These are phyloP conservation scores for Aspergillus awamori DNA, from an alignment of 2,329 filamentous ascomycete genomes.

Conservation along the genomic window DNA sequence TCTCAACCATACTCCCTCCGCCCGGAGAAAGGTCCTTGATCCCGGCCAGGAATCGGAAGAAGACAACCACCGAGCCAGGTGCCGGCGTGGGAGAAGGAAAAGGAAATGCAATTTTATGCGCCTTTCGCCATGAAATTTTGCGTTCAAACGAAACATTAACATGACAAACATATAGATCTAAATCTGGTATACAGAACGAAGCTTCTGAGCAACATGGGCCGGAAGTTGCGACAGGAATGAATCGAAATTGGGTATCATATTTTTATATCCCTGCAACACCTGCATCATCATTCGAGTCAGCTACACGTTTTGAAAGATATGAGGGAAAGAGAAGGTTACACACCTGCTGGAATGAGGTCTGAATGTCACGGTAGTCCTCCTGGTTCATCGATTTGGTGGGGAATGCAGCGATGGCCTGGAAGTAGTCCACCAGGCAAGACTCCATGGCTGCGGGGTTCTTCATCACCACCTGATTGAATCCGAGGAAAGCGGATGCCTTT, in stretches of 20 bases:
- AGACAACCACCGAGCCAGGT: neutral
- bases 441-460: slow-evolving; percentile 93
- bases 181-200: slow-evolving; percentile 47
- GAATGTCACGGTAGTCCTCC: slow-evolving; percentile 62
- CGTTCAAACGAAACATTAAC: slow-evolving; percentile 23
- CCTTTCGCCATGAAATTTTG: slow-evolving; percentile 25
- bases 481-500: slow-evolving; percentile 90
- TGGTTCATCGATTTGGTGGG: slow-evolving; percentile 63
- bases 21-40: neutral
- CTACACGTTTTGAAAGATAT: neutral
- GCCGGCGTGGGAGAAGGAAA: slow-evolving; percentile 2
- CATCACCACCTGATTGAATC: slow-evolving; percentile 82
- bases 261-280: slow-evolving; percentile 52
- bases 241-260: slow-evolving; percentile 52
- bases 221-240: slow-evolving; percentile 49
- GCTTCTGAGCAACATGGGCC: slow-evolving; percentile 43
- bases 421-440: slow-evolving; percentile 77
- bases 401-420: slow-evolving; percentile 77
- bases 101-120: slow-evolving; percentile 26
- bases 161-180: slow-evolving; percentile 30
- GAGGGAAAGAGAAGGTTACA: slow-evolving; percentile 34
- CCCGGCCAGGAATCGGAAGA: slow-evolving; percentile 12
- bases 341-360: slow-evolving; percentile 76
- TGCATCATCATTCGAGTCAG: slow-evolving; percentile 17
- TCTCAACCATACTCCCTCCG: neutral